Evolutionary conservation across 345 rosid genomes (phyloP).

Genomic region (Eutrema yunnanense): DNA sequence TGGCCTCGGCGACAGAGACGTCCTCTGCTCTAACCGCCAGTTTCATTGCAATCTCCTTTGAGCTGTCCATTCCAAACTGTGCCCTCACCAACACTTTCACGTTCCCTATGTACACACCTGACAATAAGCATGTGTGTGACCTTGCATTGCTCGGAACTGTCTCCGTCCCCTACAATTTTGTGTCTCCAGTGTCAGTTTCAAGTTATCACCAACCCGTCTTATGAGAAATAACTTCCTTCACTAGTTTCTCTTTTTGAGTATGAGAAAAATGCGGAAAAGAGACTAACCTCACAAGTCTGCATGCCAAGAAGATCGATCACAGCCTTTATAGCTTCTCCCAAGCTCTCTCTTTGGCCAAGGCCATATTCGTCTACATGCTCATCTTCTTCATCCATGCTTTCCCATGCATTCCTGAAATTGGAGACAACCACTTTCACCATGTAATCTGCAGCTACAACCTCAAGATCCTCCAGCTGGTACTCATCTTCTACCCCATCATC

Average conservation of each 20-base stretch:
- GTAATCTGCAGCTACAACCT: slow-evolving; percentile 90
- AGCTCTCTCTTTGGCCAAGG: slow-evolving; percentile 87
- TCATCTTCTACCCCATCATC: slow-evolving; percentile 99
- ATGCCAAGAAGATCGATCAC: slow-evolving; percentile 94
- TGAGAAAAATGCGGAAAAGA: neutral
- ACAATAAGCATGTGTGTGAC: slow-evolving; percentile 83
- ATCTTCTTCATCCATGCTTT: slow-evolving; percentile 62
- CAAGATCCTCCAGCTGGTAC: slow-evolving; percentile 94
- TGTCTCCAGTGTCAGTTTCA: slow-evolving; percentile 10
- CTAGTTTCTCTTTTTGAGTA: neutral
- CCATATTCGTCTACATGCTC: slow-evolving; percentile 97
- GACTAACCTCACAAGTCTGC: slow-evolving; percentile 95
- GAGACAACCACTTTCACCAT: slow-evolving; percentile 79
- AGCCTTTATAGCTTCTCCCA: slow-evolving; percentile 77
- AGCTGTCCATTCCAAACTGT: slow-evolving; percentile 80
- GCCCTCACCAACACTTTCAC: slow-evolving; percentile 71
- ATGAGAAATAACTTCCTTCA: neutral
- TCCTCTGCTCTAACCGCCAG: slow-evolving; percentile 80
- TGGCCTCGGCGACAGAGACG: slow-evolving; percentile 65
- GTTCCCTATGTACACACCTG: slow-evolving; percentile 89
- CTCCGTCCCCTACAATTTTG: slow-evolving; percentile 67
- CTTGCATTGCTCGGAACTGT: slow-evolving; percentile 77
- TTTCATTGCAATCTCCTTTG: slow-evolving; percentile 90
- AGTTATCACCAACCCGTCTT: neutral
- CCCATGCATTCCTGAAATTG: slow-evolving; percentile 98